phyloP scores from a whole-genome alignment of 495 filamentous ascomycete species.

The Cercophora scortea region DNA sequence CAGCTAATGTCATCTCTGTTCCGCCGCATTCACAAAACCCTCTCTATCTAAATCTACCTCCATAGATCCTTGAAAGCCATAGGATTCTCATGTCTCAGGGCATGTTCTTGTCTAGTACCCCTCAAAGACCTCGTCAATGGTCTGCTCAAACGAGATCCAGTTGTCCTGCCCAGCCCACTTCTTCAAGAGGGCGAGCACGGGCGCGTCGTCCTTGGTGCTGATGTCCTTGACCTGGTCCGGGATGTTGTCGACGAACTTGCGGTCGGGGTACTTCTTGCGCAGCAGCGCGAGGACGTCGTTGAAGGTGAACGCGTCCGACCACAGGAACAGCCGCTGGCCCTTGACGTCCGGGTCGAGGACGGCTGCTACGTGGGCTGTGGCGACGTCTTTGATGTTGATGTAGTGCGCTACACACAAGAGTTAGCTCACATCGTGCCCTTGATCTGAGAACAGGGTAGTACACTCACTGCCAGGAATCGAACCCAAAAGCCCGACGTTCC shows the following conservation, averaged over 20 bases:
- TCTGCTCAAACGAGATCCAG: constrained; percentile 7
- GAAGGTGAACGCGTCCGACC: constrained; percentile 29
- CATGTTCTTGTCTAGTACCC: neutral
- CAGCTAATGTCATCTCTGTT: no score
- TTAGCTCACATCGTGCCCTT: no score
- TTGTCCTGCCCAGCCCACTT: constrained; percentile 16
- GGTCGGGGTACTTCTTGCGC: constrained; percentile 21
- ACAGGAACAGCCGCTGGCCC: constrained; percentile 41
- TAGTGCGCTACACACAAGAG: no score
- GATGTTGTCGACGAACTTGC: constrained; percentile 3
- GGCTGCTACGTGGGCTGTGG: constrained; percentile 38
- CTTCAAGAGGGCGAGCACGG: constrained; percentile 23
- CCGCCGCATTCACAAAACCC: no score
- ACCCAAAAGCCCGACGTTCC: no score
- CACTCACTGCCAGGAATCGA: no score
- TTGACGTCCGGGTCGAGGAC: constrained; percentile 33
- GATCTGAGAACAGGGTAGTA: no score
- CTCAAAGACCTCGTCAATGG: constrained; percentile 1
- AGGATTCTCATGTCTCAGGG: no score
- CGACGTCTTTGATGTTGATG: constrained; percentile 28
- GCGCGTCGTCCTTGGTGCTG: constrained; percentile 18
- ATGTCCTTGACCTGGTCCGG: neutral
- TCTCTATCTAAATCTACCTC: no score
- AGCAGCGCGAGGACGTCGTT: constrained; percentile 26
- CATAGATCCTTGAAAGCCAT: no score